Evolutionary conservation across 1,284 basidiomycete genomes (phyloP), one percentile per base, ranked within the genome.

Genomic region (Ganoderma boninense): DNA sequence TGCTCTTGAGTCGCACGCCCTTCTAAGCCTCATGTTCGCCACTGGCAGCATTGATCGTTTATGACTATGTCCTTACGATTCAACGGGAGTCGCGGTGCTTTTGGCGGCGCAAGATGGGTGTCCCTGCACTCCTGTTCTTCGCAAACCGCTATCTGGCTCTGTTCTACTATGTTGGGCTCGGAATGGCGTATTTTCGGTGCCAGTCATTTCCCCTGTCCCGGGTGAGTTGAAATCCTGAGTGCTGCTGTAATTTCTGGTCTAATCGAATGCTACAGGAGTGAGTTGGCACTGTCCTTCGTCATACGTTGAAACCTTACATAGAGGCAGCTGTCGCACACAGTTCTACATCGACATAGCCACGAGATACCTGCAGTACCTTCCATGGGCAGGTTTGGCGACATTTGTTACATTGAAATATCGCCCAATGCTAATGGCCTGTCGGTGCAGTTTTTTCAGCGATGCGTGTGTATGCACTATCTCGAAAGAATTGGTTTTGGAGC

Each of bases 21-120:
- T 56, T 10, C 5, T 32, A 18, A 26, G 26, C 26, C 1, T 56
- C 16, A 29, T 32, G 16, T n/a, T 62, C 26, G 14, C 43, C 16
- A 38, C 16, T 29, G 5, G 29, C 32, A 68, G 70, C 42, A 0
- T 44, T 66, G 4, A 16, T 71, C 3, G 16, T 60, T 1, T 71
- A 66, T 29, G 43, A 69, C 11, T 69, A 71, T 38, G 13, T 66
- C 32, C 52, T 69, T 4, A 71, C 70, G 1, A 11, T 71, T n/a
- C 26, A 44, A 2, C 60, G 49, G 13, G 70, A 71, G 35, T 26
- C 64, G 0, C 29, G 32, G 4, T 61, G 62, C 26, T 68, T 71
- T 35, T 71, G 70, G 70, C 62, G 18, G 6, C 38, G 43, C 7
- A 64, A 49, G 26, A 42, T 56, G 29, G 40, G 38, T 2, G 62